Base-by-base conservation (phyloP, 495 filamentous ascomycete species). In the Penicillium malachiteum region DNA sequence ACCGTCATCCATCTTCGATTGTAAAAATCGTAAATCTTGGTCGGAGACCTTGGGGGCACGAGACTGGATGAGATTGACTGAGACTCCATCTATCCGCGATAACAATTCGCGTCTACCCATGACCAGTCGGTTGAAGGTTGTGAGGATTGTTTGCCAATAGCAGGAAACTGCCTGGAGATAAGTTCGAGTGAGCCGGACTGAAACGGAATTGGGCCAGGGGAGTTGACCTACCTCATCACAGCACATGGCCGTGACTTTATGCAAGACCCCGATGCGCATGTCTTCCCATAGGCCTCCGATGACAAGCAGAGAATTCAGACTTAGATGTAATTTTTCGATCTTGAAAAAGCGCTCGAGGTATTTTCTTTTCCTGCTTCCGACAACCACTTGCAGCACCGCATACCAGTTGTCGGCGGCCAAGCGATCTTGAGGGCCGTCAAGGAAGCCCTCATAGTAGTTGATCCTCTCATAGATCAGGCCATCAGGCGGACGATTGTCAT, bases 381-480 rank as follows among this genome's bases (percentile, higher is more conserved):
- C 13, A 7, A 16, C 11, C 1, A n/a, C 30, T 18, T 59, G 37
- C 7, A 59, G 26, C 1, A 47, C n/a, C 1, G 47, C 38, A 51
- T 52, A 59, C 56, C 51, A 59, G 31, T 59, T 8, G 7, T 57
- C 52, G 5, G 49, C 33, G 1, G 54, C 58, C 1, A 42, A 17
- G 14, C 7, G 13, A 43, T 53, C 18, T 32, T 17, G 11, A 1
- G 49, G 56, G 8, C 40, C 44, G 18, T 39, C 44, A 3, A 58
- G 56, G 13, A 43, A n/a, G 6, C 56, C 56, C 16, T 58, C 39
- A 13, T 62, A 62, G 35, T 45, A 50, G 18, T 45, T 42, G 39
- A 62, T 62, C 5, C 51, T 45, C 32, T 62, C 16, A 14, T 62
- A 62, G 5, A 58, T 52, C 39, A 62, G 14, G 5, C 59, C 43